Evolutionary conservation across 306 rosid genomes (phyloP).

Genomic region (Vachellia pachyceras): DNA sequence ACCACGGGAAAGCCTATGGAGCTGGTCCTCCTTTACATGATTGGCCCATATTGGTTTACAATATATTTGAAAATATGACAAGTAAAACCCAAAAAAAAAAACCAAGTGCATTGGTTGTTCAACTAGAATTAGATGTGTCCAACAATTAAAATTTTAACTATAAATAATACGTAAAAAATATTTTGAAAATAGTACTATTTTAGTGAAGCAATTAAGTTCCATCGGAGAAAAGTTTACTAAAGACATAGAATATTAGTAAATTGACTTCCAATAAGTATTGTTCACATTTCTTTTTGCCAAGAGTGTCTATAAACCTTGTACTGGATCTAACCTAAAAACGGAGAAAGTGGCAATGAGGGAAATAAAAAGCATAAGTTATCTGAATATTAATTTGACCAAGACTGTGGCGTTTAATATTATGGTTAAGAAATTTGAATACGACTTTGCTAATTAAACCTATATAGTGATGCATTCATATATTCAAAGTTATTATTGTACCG

Average conservation of each 20-base stretch:
- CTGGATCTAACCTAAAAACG: neutral
- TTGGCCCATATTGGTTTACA: neutral
- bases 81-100: neutral
- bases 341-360: neutral
- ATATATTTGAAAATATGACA: neutral
- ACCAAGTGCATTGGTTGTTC: neutral
- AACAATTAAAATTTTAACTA: neutral
- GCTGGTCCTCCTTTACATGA: neutral
- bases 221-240: neutral
- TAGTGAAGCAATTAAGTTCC: neutral
- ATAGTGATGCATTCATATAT: neutral
- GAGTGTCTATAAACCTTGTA: neutral
- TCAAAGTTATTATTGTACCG: neutral
- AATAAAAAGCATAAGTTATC: neutral
- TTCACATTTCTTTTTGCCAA: neutral
- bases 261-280: neutral
- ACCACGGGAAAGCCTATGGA: neutral
- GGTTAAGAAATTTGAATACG: neutral
- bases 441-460: neutral
- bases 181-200: neutral
- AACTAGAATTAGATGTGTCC: neutral
- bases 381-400: neutral
- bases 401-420: neutral
- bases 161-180: neutral
- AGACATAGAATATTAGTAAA: neutral